Evolutionary conservation across 441 rosid genomes (phyloP).

Genomic region (Aquilaria agallochum): DNA sequence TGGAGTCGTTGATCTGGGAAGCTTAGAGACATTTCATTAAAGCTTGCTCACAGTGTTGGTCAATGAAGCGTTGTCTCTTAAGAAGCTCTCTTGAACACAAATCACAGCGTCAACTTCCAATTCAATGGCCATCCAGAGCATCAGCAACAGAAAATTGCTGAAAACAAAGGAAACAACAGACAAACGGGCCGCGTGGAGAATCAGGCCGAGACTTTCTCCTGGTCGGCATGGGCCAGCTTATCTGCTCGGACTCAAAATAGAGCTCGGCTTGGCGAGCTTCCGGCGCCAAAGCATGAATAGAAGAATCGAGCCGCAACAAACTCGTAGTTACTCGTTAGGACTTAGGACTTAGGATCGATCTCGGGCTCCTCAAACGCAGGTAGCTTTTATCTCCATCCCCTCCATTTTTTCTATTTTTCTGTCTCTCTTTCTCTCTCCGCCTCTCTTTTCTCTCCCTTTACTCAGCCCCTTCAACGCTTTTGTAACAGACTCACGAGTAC

Average conservation of each 20-base stretch:
- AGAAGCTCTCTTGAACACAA: slow-evolving; percentile 50
- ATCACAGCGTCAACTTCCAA: slow-evolving; percentile 1
- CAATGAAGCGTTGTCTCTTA: slow-evolving; percentile 55
- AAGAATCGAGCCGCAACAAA: too few species aligned
- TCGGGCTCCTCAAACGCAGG: too few species aligned
- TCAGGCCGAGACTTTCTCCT: slow-evolving; percentile 73
- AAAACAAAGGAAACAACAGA: slow-evolving; percentile 1
- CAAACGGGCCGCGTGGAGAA: neutral
- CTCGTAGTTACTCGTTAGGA: too few species aligned
- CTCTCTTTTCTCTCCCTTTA: too few species aligned
- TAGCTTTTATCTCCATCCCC: too few species aligned
- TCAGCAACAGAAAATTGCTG: neutral
- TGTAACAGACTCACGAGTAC: too few species aligned
- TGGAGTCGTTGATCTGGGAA: slow-evolving; percentile 60
- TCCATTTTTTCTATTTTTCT: too few species aligned
- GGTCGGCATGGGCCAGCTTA: slow-evolving; percentile 51
- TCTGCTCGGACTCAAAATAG: slow-evolving; percentile 58
- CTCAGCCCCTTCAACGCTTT: too few species aligned
- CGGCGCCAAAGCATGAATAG: too few species aligned
- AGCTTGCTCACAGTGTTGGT: slow-evolving; percentile 67
- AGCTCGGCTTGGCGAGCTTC: slow-evolving; percentile 53
- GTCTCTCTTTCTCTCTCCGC: too few species aligned
- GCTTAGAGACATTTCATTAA: slow-evolving; percentile 83
- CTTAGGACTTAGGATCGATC: too few species aligned
- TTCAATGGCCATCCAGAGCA: too few species aligned